Conservation (phyloP, 495 filamentous ascomycete genomes). For the Tuber microsphaerosporum region DNA sequence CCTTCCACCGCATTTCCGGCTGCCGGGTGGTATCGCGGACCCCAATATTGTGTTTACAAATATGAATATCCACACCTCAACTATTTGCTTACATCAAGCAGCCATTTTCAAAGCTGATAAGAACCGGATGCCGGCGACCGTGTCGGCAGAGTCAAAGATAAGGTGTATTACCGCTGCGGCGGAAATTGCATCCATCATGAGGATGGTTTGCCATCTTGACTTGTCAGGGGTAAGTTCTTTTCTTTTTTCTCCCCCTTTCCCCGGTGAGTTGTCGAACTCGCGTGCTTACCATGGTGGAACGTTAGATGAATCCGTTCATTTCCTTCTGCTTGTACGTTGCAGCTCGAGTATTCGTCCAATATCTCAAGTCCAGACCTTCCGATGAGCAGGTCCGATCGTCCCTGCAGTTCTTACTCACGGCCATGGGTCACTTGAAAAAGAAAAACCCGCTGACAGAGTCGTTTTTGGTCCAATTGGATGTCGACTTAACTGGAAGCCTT, state of each 20-base stretch:
- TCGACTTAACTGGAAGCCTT: conserved; percentile 56
- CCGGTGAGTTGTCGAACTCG: conserved; percentile 9
- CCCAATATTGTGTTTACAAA: conserved; percentile 91
- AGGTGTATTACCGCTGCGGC: conserved; percentile 88
- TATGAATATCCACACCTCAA: conserved; percentile 93
- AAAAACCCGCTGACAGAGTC: conserved; percentile 91
- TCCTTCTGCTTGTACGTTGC: conserved; percentile 94
- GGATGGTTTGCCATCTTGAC: conserved; percentile 86
- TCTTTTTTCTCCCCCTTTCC: background rate
- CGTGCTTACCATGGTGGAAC: background rate
- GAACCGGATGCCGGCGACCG: conserved; percentile 66
- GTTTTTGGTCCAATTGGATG: conserved; percentile 87
- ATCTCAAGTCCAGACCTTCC: conserved; percentile 77
- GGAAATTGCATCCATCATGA: conserved; percentile 95
- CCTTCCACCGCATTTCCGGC: conserved; percentile 71
- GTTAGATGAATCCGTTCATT: conserved; percentile 90
- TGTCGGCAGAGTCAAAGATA: conserved; percentile 81
- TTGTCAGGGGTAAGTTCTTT: conserved; percentile 61
- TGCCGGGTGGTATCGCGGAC: conserved; percentile 68
- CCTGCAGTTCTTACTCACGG: conserved; percentile 77
- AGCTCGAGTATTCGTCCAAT: conserved; percentile 90
- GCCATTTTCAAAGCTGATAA: conserved; percentile 96
- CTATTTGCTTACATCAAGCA: conserved; percentile 94
- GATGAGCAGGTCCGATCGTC: conserved; percentile 76
- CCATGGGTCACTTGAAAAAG: conserved; percentile 79